Conservation (phyloP, 352 stramenopile genomes). For the Globisporangium camurandrum region DNA sequence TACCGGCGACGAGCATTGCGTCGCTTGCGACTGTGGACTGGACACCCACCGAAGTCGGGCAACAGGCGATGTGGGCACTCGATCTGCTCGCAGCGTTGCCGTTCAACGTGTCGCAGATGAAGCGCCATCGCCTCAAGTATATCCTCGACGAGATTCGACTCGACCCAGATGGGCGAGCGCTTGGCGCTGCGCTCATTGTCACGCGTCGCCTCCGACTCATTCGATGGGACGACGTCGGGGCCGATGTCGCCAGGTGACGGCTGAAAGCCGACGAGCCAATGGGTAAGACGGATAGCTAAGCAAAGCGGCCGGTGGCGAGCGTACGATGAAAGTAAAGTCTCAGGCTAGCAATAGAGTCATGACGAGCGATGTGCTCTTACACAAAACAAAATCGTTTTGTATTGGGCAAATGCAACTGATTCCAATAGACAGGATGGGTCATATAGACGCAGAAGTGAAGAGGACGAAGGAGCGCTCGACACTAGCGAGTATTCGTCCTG, state of each 20-base stretch:
- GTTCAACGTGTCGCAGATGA: conserved; percentile 71
- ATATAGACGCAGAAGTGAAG: too few species aligned
- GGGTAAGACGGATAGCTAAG: too few species aligned
- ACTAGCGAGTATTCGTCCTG: too few species aligned
- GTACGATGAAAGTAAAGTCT: too few species aligned
- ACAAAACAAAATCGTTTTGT: too few species aligned
- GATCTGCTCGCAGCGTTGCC: conserved; percentile 54
- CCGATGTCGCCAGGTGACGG: too few species aligned
- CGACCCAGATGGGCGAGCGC: conserved; percentile 44
- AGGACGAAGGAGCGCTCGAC: too few species aligned
- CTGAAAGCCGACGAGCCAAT: conserved; percentile 14
- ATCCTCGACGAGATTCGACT: conserved; percentile 62
- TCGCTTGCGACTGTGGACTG: conserved; percentile 53
- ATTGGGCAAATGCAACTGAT: too few species aligned
- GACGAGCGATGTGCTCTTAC: too few species aligned
- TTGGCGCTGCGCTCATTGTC: conserved; percentile 50
- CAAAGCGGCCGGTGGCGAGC: too few species aligned
- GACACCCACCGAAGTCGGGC: conserved; percentile 52
- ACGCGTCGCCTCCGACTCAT: conserved; percentile 55
- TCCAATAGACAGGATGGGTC: too few species aligned
- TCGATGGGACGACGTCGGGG: conserved; percentile 49
- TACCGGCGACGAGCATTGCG: conserved; percentile 24
- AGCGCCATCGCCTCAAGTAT: conserved; percentile 63
- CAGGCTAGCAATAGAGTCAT: too few species aligned
- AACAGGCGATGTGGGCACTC: conserved; percentile 67